These are phyloP conservation scores for Populus alba DNA, from an alignment of 345 rosid genomes.

Conservation along the genomic window DNA sequence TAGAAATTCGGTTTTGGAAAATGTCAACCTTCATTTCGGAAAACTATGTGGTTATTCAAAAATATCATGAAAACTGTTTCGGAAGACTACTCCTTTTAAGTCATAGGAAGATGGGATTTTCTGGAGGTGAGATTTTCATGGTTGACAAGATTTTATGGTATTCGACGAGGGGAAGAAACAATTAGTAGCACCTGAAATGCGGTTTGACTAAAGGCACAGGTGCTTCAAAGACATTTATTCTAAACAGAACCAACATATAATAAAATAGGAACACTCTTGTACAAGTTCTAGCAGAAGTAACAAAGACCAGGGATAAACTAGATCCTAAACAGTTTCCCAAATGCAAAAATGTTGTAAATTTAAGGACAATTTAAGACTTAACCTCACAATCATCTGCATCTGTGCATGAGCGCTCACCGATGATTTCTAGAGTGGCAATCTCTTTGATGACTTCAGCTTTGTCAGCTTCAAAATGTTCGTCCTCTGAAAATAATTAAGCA, in stretches of 20 bases:
- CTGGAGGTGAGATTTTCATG: no score
- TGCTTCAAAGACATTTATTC: not conserved
- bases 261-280: not conserved
- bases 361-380: slow-evolving; percentile 1
- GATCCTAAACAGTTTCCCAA: not conserved
- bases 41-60: no score
- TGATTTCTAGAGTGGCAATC: slow-evolving; percentile 29
- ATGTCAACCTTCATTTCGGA: not conserved
- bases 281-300: not conserved
- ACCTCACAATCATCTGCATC: slow-evolving; percentile 18
- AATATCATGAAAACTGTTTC: not conserved
- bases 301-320: not conserved
- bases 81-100: not conserved
- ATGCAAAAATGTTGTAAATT: not conserved
- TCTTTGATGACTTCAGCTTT: slow-evolving; percentile 33
- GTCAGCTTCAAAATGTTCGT: slow-evolving; percentile 42
- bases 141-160: not conserved
- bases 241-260: not conserved
- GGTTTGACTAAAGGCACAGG: not conserved
- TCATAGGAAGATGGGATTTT: not conserved
- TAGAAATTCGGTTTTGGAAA: not conserved
- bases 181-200: not conserved
- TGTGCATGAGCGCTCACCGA: slow-evolving; percentile 15
- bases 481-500: slow-evolving; percentile 18
- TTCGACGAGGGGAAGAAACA: not conserved